Percentiles rank a stretch among this genome's conserved stretches.
phyloP scores from a whole-genome alignment of 768 basidiomycete genomes.

The Lentinula boryana region DNA sequence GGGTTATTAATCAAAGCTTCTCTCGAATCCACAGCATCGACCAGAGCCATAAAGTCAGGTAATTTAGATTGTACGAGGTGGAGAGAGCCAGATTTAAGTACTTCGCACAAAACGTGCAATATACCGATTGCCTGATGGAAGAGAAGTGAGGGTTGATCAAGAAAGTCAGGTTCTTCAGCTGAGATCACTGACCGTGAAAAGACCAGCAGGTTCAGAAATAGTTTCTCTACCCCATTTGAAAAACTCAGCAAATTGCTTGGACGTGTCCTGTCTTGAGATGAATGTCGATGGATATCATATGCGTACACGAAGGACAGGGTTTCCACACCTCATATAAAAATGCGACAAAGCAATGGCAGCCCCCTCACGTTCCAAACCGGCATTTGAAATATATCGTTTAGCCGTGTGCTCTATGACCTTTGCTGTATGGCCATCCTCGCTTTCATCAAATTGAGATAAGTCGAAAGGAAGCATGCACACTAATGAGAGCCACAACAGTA shows the following conservation, averaged over 20 bases:
- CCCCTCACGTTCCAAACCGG: constrained; percentile 82
- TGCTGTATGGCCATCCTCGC: constrained; percentile 47
- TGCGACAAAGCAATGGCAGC: constrained; percentile 78
- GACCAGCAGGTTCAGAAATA: constrained; percentile 32
- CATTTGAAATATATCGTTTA: constrained; percentile 49
- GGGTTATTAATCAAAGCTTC: constrained; percentile 47
- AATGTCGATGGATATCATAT: background rate
- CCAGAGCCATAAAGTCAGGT: constrained; percentile 39
- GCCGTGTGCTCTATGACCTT: constrained; percentile 50
- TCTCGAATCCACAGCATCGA: constrained; percentile 33
- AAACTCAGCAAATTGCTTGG: constrained; percentile 43
- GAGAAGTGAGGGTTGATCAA: background rate
- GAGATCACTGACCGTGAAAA: constrained; percentile 40
- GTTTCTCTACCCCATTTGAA: constrained; percentile 37
- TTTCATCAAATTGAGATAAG: constrained; percentile 77
- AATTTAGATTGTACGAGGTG: constrained; percentile 43
- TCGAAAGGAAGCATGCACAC: constrained; percentile 94
- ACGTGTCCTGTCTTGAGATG: constrained; percentile 51
- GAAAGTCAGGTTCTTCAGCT: background rate
- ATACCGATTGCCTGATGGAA: constrained; percentile 54
- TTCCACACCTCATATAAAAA: constrained; percentile 68
- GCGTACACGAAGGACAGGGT: background rate
- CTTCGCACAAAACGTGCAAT: constrained; percentile 65
- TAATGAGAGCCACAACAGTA: constrained; percentile 90
- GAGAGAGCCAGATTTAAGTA: constrained; percentile 56